phyloP scores from a whole-genome alignment of 352 stramenopile genomes.

The Pythium brassicae region DNA sequence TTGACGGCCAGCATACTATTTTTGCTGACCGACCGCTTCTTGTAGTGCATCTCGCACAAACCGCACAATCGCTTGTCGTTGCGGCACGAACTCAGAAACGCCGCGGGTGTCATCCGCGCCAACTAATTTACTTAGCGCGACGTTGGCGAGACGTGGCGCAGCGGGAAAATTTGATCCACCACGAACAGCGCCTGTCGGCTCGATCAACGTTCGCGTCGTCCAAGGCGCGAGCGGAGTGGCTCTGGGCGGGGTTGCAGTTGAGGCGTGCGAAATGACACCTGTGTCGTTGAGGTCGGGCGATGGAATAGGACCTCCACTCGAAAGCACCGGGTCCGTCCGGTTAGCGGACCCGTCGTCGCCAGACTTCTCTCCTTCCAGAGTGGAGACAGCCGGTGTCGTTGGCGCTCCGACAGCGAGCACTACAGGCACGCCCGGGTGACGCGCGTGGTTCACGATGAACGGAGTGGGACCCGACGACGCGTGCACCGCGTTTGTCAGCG shows the following conservation, averaged over 20 bases:
- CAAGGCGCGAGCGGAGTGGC: too few relatives aligned
- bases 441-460: slow-evolving; percentile 12
- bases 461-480: slow-evolving; percentile 18
- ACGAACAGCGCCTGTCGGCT: too few relatives aligned
- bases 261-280: too few relatives aligned
- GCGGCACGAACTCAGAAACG: slow-evolving; percentile 7
- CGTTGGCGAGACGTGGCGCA: neutral
- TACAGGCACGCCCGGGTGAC: neutral
- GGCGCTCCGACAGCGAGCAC: slow-evolving; percentile 7
- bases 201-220: too few relatives aligned
- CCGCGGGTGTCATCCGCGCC: too few relatives aligned
- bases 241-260: too few relatives aligned
- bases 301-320: too few relatives aligned
- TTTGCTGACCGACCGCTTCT: slow-evolving; percentile 16
- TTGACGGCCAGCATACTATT: slow-evolving; percentile 14
- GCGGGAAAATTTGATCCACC: neutral
- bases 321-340: too few relatives aligned
- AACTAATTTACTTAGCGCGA: neutral
- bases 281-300: too few relatives aligned
- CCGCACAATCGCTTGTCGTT: slow-evolving; percentile 9
- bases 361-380: neutral
- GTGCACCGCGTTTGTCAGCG: slow-evolving; percentile 20
- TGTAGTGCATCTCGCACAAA: slow-evolving; percentile 22
- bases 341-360: too few relatives aligned
- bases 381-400: neutral